Conservation (phyloP, 1,284 basidiomycete genomes). For the Dichomitus squalens region DNA sequence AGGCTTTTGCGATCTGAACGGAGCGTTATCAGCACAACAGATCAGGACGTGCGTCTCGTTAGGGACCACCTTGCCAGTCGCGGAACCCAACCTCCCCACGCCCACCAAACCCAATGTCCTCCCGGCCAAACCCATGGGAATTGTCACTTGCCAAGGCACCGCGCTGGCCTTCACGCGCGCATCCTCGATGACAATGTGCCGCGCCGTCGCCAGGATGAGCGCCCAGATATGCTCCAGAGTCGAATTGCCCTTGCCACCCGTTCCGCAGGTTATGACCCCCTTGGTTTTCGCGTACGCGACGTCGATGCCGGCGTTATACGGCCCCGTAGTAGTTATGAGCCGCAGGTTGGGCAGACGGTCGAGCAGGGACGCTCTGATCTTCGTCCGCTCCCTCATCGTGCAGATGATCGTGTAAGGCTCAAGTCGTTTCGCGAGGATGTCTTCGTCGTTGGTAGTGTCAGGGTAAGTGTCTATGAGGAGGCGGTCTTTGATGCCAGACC, state of each 20-base stretch:
- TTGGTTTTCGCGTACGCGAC: constrained; percentile 46
- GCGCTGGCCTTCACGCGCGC: constrained; percentile 49
- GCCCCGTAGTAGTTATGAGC: constrained; percentile 61
- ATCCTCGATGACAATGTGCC: constrained; percentile 55
- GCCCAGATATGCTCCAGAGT: constrained; percentile 69
- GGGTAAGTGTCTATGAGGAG: constrained; percentile 49
- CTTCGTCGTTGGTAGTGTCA: constrained; percentile 54
- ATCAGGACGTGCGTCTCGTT: constrained; percentile 6
- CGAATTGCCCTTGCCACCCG: constrained; percentile 45
- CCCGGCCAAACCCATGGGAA: constrained; percentile 55
- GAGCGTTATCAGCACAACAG: neutral
- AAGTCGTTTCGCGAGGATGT: constrained; percentile 50
- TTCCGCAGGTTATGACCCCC: constrained; percentile 61
- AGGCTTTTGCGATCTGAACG: constrained; percentile 57
- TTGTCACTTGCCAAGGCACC: constrained; percentile 55
- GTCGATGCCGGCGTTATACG: constrained; percentile 54
- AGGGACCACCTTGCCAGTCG: constrained; percentile 47
- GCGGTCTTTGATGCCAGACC: constrained; percentile 45
- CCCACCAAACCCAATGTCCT: constrained; percentile 62
- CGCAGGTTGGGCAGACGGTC: constrained; percentile 59
- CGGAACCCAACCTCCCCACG: constrained; percentile 54
- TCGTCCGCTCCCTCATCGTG: constrained; percentile 70
- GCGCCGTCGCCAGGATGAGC: constrained; percentile 58
- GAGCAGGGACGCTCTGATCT: constrained; percentile 51
- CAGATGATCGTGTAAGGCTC: constrained; percentile 59